phyloP scores from a whole-genome alignment of 371 early-diverging fungal genomes.

The Blakeslea trispora region DNA sequence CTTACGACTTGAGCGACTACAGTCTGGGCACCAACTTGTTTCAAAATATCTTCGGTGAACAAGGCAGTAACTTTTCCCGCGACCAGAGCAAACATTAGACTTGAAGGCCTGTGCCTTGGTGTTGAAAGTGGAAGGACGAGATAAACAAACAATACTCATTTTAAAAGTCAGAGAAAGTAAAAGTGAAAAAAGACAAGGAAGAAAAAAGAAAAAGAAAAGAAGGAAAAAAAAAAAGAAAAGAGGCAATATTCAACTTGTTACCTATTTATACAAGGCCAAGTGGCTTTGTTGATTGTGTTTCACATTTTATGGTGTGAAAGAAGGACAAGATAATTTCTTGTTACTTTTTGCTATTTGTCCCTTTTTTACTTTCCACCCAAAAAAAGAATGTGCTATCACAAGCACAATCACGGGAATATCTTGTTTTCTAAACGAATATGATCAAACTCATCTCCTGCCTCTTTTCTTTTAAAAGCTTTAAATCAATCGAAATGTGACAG shows the following conservation, averaged over 20 bases:
- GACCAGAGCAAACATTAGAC: conserved; percentile 25
- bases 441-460: too few species aligned
- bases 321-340: conserved; percentile 13
- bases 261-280: conserved; percentile 14
- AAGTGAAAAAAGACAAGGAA: conserved; percentile 6
- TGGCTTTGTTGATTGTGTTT: conserved; percentile 16
- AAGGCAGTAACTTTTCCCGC: conserved; percentile 46
- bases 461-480: neutral
- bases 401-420: conserved; percentile 22
- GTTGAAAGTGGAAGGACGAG: conserved; percentile 10
- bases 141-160: conserved; percentile 11
- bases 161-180: neutral
- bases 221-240: conserved; percentile 7
- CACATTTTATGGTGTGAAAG: conserved; percentile 26
- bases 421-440: neutral
- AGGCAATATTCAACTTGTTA: conserved; percentile 1
- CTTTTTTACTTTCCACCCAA: conserved; percentile 5
- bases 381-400: conserved; percentile 28
- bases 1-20: conserved; percentile 38
- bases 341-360: too few species aligned
- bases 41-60: conserved; percentile 48
- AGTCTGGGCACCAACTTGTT: conserved; percentile 49
- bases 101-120: conserved; percentile 4
- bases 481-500: neutral
- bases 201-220: neutral